These are phyloP conservation scores for Camellia oleifera DNA, from an alignment of 179 eudicot genomes.

Conservation along the genomic window DNA sequence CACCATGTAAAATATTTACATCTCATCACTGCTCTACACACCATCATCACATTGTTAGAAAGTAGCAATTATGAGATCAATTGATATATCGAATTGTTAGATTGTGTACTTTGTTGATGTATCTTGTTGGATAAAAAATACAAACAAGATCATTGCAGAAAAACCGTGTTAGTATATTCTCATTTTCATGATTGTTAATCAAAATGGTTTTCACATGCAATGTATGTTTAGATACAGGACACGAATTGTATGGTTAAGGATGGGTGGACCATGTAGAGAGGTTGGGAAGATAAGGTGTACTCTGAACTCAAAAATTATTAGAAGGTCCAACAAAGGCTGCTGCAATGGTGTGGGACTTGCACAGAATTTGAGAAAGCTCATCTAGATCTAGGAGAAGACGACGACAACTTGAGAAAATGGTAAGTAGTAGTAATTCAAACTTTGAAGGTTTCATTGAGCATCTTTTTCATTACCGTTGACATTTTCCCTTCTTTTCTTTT, in stretches of 20 bases:
- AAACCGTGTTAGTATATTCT: background rate
- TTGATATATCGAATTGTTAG: too few species aligned
- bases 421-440: conserved; percentile 16
- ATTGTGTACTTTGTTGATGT: too few species aligned
- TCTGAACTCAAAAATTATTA: conserved; percentile 11
- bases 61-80: background rate
- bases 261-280: background rate
- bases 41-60: background rate
- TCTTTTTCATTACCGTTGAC: conserved; percentile 43
- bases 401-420: background rate
- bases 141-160: too few species aligned
- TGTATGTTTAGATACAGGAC: background rate
- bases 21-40: background rate
- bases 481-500: conserved; percentile 16
- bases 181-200: background rate
- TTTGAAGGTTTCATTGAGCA: conserved; percentile 18
- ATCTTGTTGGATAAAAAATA: too few species aligned
- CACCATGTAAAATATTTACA: background rate
- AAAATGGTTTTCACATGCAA: background rate
- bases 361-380: conserved; percentile 37
- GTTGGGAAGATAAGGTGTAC: conserved; percentile 14
- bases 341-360: conserved; percentile 17
- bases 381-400: conserved; percentile 15
- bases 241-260: background rate
- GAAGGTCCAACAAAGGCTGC: conserved; percentile 7